Evolutionary conservation across 1,284 basidiomycete genomes (phyloP), one percentile per base, ranked within the genome.

Genomic region (Papiliotrema laurentii): DNA sequence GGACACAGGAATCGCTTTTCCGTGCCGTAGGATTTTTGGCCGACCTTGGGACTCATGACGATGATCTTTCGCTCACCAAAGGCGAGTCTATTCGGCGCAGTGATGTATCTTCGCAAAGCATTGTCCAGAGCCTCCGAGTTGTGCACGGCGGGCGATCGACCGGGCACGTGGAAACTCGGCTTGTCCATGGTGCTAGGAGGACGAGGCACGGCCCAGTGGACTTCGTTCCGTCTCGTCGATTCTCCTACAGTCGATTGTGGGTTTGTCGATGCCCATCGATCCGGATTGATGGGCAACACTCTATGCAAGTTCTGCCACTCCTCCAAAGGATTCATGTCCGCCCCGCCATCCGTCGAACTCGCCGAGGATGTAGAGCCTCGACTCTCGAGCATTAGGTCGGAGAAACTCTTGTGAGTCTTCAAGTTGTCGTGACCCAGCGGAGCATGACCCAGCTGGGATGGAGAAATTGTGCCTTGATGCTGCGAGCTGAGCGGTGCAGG

Each of bases 1-100:
- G 94, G 94, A 66, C 92, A 96, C 14, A 97, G 80, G 79, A 97
- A 97, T 43, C 93, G 82, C 74, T 97, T 96, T 74, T 97, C 93
- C 11, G 86, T 91, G 34, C 91, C 92, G 66, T 97, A 97, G 18
- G 88, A 91, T 72, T 97, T 96, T 77, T 97, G 94, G 2, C 90
- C 94, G 34, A 97, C 91, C 67, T 88, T 91, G 69, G 88, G 90
- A 22, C 90, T 93, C 87, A 96, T 91, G 64, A 97, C 87, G 51
- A 96, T 86, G 53, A 97, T 83, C 11, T 89, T 92, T 45, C 91
- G 82, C 74, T 97, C 93, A 41, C 93, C 93, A 61, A 89, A 86
- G 1, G 86, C 86, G 43, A 97, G 80, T 22, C 91, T 83, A 71
- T 96, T 96, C 22, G 83, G 79, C 11, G 89, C 82, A 25, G 84